A percentile compares a stretch with the other conserved stretches of the same genome.
Evolutionary conservation across 331 rosid species (phyloP).

Genomic region (Erythrophleum ivorense): DNA sequence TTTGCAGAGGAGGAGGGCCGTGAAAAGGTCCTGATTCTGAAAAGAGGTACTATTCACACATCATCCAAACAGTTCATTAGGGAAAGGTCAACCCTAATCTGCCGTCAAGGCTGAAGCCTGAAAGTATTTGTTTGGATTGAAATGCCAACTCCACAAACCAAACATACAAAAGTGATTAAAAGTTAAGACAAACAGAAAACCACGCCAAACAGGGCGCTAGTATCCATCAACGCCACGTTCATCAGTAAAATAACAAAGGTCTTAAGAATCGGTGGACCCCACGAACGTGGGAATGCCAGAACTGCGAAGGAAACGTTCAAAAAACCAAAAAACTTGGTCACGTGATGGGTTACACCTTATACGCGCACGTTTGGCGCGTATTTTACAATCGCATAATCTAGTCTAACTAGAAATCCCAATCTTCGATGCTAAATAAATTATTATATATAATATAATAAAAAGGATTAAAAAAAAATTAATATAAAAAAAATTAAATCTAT

Average conservation of each 20-base stretch:
- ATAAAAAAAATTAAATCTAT: too few species aligned
- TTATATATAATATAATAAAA: too few species aligned
- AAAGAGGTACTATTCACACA: not conserved
- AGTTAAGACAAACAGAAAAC: not conserved
- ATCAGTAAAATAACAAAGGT: not conserved
- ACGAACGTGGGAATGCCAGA: not conserved
- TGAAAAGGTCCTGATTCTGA: not conserved
- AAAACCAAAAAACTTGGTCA: not conserved
- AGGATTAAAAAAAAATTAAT: too few species aligned
- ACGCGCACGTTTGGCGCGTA: not conserved
- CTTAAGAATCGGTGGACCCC: not conserved
- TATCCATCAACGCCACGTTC: not conserved
- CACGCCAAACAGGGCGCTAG: not conserved
- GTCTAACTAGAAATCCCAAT: too few species aligned
- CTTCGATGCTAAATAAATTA: too few species aligned
- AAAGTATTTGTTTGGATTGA: not conserved
- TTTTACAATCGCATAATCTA: not conserved
- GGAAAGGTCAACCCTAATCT: not conserved
- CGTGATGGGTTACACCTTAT: not conserved
- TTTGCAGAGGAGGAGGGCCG: not conserved
- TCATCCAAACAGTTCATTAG: not conserved
- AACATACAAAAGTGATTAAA: not conserved
- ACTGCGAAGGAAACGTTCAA: not conserved
- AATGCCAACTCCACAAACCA: constrained; percentile 2
- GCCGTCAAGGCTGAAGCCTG: not conserved